Base-by-base conservation (phyloP, 2,329 filamentous ascomycete species). In the Hypoxylon sp. region DNA sequence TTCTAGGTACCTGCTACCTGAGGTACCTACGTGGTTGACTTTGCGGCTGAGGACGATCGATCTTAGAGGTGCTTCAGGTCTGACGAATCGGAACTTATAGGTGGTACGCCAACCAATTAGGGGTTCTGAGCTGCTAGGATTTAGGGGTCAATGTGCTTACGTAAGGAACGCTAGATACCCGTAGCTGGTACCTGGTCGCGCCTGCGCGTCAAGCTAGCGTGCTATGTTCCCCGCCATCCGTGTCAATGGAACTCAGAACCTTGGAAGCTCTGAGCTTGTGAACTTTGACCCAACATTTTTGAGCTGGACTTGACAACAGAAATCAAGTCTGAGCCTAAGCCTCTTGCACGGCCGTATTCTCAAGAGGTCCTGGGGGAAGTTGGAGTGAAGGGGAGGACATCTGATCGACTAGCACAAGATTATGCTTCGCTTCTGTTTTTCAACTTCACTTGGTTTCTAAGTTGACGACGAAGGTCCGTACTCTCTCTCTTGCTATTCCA, bases 31-130 rank as follows among this genome's bases (percentile, higher is more conserved):
- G 23, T 23, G 38, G 46, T 50, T 48, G 25, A 45, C 7, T 46
- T 34, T 51, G 60, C 41, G 55, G 62, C 62, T 65, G 62, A 64
- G 49, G 60, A 30, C 28, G 41, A 48, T 58, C 28, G 52, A 46
- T 43, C 34, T n/a, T 30, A 30, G 5, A 7, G 28, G 28, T 30
- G 28, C 28, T 30, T 57, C 1, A 46, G 17, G 45, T 50, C 23
- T 49, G 25, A 41, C 51, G 45, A 57, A 46, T 63, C 60, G 52
- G 60, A 57, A 25, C 7, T 28, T 32, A 7, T 56, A 19, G 23
- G 23, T 19, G 21, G 5, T 4, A 10, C 21, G 11, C 14, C 17
- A 13, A 17, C 28, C 48, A 48, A 45, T 57, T 28, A 28, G 23
- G 43, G n/a, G n/a, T 32, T 23, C 23, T n/a, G 23, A 49, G n/a